These are phyloP conservation scores for Candida nitratophila DNA, from an alignment of 805 yeast species.

Conservation along the genomic window DNA sequence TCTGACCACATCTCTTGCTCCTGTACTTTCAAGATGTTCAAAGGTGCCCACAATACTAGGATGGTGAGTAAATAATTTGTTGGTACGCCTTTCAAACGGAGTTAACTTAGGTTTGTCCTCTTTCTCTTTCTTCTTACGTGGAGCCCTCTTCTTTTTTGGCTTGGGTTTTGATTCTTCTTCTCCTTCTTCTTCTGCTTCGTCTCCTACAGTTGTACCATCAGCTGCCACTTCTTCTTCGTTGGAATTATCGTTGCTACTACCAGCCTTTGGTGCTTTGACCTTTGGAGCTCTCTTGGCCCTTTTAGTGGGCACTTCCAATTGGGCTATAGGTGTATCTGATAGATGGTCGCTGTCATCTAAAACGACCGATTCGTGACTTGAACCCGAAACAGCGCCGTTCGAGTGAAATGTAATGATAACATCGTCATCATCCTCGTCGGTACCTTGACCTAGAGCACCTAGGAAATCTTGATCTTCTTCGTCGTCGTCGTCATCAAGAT, in stretches of 20 bases:
- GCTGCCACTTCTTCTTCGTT: not conserved
- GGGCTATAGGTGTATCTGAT: not conserved
- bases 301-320: not conserved
- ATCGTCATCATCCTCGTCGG: constrained; percentile 34
- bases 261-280: not conserved
- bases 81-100: constrained; percentile 63
- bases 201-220: too few relatives aligned
- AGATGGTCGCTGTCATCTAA: not conserved
- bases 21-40: constrained; percentile 46
- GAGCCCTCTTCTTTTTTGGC: constrained; percentile 9
- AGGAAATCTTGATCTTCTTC: constrained; percentile 20
- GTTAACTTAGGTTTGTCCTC: constrained; percentile 49
- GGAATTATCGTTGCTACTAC: not conserved
- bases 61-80: constrained; percentile 62
- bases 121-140: constrained; percentile 16
- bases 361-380: too few relatives aligned
- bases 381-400: constrained; percentile 12
- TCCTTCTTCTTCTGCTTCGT: constrained; percentile 1
- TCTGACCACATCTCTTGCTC: constrained; percentile 40
- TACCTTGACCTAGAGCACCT: constrained; percentile 21
- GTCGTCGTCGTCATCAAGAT: constrained; percentile 10
- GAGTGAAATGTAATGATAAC: constrained; percentile 12
- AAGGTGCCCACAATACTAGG: constrained; percentile 74
- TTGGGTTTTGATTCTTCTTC: constrained; percentile 6
- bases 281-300: constrained; percentile 2